Conservation (phyloP, 495 filamentous ascomycete species). For the Acidiella bohemica region DNA sequence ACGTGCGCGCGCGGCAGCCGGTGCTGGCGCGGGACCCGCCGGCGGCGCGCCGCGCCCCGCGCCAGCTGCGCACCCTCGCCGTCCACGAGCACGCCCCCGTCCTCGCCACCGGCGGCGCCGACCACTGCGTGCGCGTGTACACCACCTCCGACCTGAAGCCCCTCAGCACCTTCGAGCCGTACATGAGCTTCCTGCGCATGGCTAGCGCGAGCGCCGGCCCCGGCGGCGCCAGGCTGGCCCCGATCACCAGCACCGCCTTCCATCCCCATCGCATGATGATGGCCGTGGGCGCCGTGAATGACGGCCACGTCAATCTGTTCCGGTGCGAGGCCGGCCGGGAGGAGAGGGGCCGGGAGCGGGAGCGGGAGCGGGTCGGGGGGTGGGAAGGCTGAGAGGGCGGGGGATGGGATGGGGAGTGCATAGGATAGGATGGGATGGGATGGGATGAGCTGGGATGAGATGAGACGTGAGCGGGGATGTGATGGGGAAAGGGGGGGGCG, state of each 20-base stretch:
- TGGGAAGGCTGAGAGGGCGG: constrained; percentile 9
- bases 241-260: constrained; percentile 82
- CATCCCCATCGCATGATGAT: constrained; percentile 91
- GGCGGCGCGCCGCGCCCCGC: constrained; percentile 47
- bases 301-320: constrained; percentile 62
- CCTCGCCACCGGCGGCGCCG: constrained; percentile 83
- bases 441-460: not conserved
- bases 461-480: not conserved
- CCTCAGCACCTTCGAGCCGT: constrained; percentile 72
- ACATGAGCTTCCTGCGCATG: constrained; percentile 65
- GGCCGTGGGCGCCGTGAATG: constrained; percentile 62
- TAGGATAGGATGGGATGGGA: not conserved
- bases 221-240: constrained; percentile 46
- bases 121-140: constrained; percentile 80
- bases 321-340: constrained; percentile 35
- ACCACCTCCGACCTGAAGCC: constrained; percentile 53
- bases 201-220: no score
- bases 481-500: not conserved
- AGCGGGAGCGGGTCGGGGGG: constrained; percentile 6
- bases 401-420: not conserved
- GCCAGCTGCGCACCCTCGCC: constrained; percentile 51
- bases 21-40: constrained; percentile 49
- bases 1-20: constrained; percentile 66
- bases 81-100: constrained; percentile 96
- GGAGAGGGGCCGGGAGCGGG: constrained; percentile 8